These are phyloP conservation scores for Solanum peruvianum DNA, from an alignment of 257 asterid genomes.

Conservation along the genomic window DNA sequence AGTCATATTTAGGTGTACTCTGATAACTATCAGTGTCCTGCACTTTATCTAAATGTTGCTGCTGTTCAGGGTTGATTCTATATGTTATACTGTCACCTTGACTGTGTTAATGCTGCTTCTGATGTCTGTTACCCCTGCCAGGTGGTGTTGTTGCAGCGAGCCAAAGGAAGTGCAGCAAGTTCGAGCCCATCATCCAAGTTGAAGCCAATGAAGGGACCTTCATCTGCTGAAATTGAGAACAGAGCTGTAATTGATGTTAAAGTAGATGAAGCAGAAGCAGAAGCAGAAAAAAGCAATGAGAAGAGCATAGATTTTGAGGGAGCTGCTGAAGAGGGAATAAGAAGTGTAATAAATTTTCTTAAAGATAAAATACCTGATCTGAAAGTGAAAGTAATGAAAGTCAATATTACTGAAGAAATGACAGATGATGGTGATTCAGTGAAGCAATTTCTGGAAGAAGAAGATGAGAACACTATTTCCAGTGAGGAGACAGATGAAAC, in stretches of 20 bases:
- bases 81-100: neutral
- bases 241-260: slow-evolving; percentile 54
- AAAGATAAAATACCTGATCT: slow-evolving; percentile 87
- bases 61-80: neutral
- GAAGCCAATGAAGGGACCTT: slow-evolving; percentile 43
- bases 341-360: slow-evolving; percentile 69
- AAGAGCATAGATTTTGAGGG: slow-evolving; percentile 67
- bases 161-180: slow-evolving; percentile 34
- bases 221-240: slow-evolving; percentile 45
- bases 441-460: slow-evolving; percentile 60
- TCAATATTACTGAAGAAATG: slow-evolving; percentile 43
- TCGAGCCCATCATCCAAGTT: slow-evolving; percentile 35
- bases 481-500: slow-evolving; percentile 43
- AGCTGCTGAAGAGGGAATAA: slow-evolving; percentile 85
- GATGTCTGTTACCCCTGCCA: slow-evolving; percentile 15
- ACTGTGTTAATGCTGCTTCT: slow-evolving; percentile 6
- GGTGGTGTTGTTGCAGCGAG: slow-evolving; percentile 74
- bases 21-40: neutral
- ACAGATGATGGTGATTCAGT: slow-evolving; percentile 41
- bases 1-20: neutral
- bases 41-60: neutral
- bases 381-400: slow-evolving; percentile 65
- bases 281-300: slow-evolving; percentile 44
- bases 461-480: slow-evolving; percentile 24
- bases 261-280: slow-evolving; percentile 48